Base-by-base conservation (phyloP, 2,329 filamentous ascomycete species). In the Cordyceps fumosorosea region DNA sequence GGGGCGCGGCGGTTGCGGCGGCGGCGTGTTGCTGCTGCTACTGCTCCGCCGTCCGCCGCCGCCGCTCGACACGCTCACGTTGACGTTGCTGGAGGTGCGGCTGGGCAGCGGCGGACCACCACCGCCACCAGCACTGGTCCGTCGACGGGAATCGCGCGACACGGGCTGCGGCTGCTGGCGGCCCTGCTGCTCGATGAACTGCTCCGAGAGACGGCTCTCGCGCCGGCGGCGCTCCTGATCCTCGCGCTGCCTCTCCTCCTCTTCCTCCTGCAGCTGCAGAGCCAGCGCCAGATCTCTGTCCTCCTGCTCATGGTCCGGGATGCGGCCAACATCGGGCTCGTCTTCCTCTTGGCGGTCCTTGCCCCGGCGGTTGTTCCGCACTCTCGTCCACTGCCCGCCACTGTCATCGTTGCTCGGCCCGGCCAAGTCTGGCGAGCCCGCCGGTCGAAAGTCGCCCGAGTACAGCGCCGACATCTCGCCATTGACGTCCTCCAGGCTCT, bases 191-290 rank as follows among this genome's bases (percentile, higher is more conserved):
- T 89, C 84, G 62, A 92, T 89, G 66, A 82, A 89, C 65, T 87
- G 85, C 69, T 89, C 86, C 0, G 87, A 89, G 1, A 90, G 78
- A 62, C 85, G 78, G 60, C 85, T 86, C 72, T 92, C 87, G n/a
- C 85, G 80, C 12, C 81, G 79, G 8, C 87, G 81, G 1, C 87
- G 83, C 11, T 83, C 84, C 62, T 86, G 81, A 55, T 86, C 82
- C 56, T 85, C 81, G n/a, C 84, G 83, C 65, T 92, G 85, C 16
- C 86, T 83, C 69, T 91, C 87, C 66, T 97, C 91, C 73, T 98
- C 93, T 72, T 96, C 92, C 69, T 98, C 95, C 72, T 98, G 93
- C 1, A 97, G 82, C 71, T 98, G 95, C 7, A 99, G 80, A 0
- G 93, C 93, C 3, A 98, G 81, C 0, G 95, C 95, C 34, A 97